Base-by-base conservation (phyloP, 2,329 filamentous ascomycete genomes). In the Fusarium fujikuroi region DNA sequence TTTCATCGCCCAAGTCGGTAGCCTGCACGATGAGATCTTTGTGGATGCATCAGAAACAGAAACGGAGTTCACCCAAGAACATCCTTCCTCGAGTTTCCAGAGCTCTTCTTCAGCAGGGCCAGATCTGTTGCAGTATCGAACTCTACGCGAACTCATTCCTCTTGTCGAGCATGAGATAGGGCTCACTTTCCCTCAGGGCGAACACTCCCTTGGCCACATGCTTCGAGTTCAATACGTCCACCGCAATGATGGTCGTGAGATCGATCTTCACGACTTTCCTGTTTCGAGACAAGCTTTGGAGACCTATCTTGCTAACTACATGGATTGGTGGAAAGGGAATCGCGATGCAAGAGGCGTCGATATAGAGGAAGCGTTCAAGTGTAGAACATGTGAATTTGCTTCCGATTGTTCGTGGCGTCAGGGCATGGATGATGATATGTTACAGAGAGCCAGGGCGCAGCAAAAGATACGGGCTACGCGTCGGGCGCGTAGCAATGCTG, bases 361-460 rank as follows among this genome's bases (percentile, higher is more conserved):
- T 11, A 87, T 97, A 11, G 92, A 95, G 77, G 95, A 98, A 75
- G 93, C 94, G 0, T 97, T 92, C 83, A 98, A 98, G 81, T 98
- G 95, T 80, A 85, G 90, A 25, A 90, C 87, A 30, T 98, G 95
- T 78, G 94, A 97, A 74, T 98, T 98, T 80, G 89, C 87, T 0
- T 91, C 93, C 5, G 86, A 85, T 4, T 98, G 95, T 80, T 87
- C 88, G 18, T 98, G 95, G 95, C 86, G 95, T 42, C 86, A 88
- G 75, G 86, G 86, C 16, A 92, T 93, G 81, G 90, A 95, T 61
- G 87, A 90, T 68, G 90, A 92, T 78, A 70, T 75, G 10, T 63
- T 82, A 4, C 72, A 78, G 19, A 74, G 46, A 39, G 72, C 78
- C 7, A 72, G 40, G 34, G 43, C 54, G 44, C 76, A 73, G 28